phyloP scores from a whole-genome alignment of 768 basidiomycete genomes.

The Kwoniella pini region DNA sequence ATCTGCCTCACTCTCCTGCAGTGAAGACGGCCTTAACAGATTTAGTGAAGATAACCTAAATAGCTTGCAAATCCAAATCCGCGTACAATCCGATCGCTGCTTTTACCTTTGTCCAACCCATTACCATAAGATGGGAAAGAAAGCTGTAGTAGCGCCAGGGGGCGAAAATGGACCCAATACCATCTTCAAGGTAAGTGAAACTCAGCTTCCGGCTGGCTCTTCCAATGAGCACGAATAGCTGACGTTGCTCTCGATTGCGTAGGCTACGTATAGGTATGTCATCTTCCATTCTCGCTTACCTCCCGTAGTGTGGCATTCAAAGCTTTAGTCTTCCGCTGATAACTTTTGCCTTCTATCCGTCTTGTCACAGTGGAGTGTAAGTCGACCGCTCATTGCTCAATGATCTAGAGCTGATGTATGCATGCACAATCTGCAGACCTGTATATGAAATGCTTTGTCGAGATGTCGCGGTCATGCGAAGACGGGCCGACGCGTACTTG shows the following conservation, averaged over 20 bases:
- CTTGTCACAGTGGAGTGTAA: constrained; percentile 51
- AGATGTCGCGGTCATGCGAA: constrained; percentile 89
- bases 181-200: constrained; percentile 47
- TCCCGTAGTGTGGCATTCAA: background rate
- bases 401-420: background rate
- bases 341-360: constrained; percentile 1
- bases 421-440: constrained; percentile 30
- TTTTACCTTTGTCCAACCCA: background rate
- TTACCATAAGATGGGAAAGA: constrained; percentile 38
- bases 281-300: background rate
- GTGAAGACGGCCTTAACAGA: too few relatives aligned
- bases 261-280: constrained; percentile 51
- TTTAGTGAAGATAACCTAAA: too few relatives aligned
- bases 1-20: too few relatives aligned
- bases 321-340: background rate
- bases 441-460: constrained; percentile 55
- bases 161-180: constrained; percentile 47
- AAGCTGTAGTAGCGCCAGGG: constrained; percentile 38
- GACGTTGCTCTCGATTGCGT: constrained; percentile 1
- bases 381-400: constrained; percentile 10
- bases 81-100: too few relatives aligned
- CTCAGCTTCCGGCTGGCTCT: background rate
- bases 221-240: background rate
- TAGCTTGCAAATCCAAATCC: too few relatives aligned
- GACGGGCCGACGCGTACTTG: constrained; percentile 93